These are phyloP conservation scores for Trypanosoma brucei DNA, from an alignment of 208 protist species.

Conservation along the genomic window DNA sequence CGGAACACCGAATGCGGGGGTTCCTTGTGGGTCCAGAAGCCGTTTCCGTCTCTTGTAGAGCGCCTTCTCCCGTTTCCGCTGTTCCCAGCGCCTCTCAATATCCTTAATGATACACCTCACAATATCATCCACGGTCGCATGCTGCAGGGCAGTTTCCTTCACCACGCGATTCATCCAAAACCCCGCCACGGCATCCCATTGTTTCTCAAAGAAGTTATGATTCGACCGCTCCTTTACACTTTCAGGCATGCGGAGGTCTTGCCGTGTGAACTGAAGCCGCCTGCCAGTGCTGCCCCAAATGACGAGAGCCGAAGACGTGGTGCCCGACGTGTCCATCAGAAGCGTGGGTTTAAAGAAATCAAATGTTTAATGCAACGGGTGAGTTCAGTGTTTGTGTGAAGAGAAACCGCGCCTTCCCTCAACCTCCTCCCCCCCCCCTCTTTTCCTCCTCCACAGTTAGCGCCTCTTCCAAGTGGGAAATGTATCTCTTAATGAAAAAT, in stretches of 20 bases:
- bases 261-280: constrained; percentile 56
- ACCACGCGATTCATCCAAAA: constrained; percentile 81
- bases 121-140: constrained; percentile 47
- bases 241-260: constrained; percentile 71
- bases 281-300: constrained; percentile 76
- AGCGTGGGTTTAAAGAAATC: background rate
- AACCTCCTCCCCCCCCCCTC: no score
- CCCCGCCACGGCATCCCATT: constrained; percentile 62
- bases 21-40: constrained; percentile 23
- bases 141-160: constrained; percentile 60
- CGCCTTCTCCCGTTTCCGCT: constrained; percentile 37
- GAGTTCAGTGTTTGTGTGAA: no score
- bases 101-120: constrained; percentile 51
- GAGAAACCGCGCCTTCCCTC: no score
- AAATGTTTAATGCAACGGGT: background rate
- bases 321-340: constrained; percentile 5
- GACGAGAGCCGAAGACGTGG: constrained; percentile 39
- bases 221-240: constrained; percentile 38
- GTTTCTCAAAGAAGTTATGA: constrained; percentile 69
- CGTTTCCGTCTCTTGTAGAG: constrained; percentile 69
- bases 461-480: no score
- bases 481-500: background rate
- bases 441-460: no score
- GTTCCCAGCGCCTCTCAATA: constrained; percentile 61
- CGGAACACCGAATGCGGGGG: constrained; percentile 40